Conservation (phyloP, 2,329 filamentous ascomycete genomes). For the Alternaria gansuensis region DNA sequence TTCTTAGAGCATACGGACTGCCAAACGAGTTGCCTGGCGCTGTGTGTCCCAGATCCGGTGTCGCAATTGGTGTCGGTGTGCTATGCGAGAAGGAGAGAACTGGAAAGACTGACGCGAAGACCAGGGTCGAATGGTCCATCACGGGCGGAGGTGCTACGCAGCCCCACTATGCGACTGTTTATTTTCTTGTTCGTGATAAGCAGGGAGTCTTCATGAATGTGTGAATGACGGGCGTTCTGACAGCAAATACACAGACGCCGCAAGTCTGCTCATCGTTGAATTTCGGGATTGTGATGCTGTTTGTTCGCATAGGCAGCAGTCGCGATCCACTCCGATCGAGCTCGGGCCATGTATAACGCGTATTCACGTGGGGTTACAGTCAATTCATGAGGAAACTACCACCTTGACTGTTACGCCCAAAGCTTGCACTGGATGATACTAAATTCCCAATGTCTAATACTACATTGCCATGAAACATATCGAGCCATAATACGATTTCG, state of each 20-base stretch:
- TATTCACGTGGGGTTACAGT: constrained; percentile 28
- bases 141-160: constrained; percentile 30
- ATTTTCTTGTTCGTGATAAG: constrained; percentile 1
- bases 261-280: constrained; percentile 1
- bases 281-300: constrained; percentile 9
- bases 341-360: constrained; percentile 23
- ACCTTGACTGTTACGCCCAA: not conserved
- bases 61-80: constrained; percentile 56
- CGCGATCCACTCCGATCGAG: constrained; percentile 20
- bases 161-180: constrained; percentile 32
- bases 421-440: not conserved
- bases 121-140: constrained; percentile 49
- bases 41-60: constrained; percentile 55
- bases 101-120: constrained; percentile 59
- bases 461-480: constrained; percentile 15
- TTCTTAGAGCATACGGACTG: constrained; percentile 41
- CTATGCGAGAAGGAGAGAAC: constrained; percentile 53
- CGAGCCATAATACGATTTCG: constrained; percentile 3
- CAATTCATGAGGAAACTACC: not conserved
- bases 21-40: constrained; percentile 54
- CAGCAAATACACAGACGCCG: not conserved
- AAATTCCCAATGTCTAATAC: constrained; percentile 10
- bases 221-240: not conserved
- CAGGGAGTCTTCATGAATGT: constrained; percentile 8
- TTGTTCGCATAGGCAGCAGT: constrained; percentile 8